Base-by-base conservation (phyloP, 2,329 filamentous ascomycete genomes). In the Penicillium sp. region DNA sequence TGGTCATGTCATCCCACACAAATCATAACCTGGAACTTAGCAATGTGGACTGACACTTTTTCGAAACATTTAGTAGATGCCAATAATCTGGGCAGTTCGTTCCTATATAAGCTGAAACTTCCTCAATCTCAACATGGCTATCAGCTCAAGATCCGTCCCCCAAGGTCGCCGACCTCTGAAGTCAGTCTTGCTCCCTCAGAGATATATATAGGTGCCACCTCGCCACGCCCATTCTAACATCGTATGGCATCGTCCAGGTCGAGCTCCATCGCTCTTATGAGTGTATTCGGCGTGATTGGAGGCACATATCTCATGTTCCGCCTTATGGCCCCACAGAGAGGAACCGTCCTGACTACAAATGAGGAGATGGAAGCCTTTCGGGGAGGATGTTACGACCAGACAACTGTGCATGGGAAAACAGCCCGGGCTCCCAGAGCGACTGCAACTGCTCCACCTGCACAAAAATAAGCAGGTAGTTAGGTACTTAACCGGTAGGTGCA, bases 191-290 rank as follows among this genome's bases (percentile, higher is more conserved):
- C 3, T n/a, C 35, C 14, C 16, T 37, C n/a, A 19, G n/a, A 16
- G 19, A 39, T 39, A 39, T 19, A 39, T 39, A 39, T 3, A 39
- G 9, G 1, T 29, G 9, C 16, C 33, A 19, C 8, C n/a, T n/a
- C n/a, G 11, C 27, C 26, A 26, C 7, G n/a, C 6, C 7, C 43
- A 33, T 14, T 3, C 22, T 26, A 31, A 43, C 11, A n/a, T 16
- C 43, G 22, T 7, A 51, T 21, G 24, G 10, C 19, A n/a, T 29
- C 33, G 4, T n/a, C 9, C 21, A 68, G 65, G 45, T 60, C 57
- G 24, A 63, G 62, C 22, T 66, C 59, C 13, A 56, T 64, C 41
- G 67, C 66, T 13, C 3, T 69, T 9, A 26, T 64, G 46, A 67
- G 64, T 45, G 61, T 63, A 27, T 53, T 55, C 39, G 63, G 64